Evolutionary conservation across 2,329 filamentous ascomycete species (phyloP).

Genomic region (Ophiostoma himal-ulmi): DNA sequence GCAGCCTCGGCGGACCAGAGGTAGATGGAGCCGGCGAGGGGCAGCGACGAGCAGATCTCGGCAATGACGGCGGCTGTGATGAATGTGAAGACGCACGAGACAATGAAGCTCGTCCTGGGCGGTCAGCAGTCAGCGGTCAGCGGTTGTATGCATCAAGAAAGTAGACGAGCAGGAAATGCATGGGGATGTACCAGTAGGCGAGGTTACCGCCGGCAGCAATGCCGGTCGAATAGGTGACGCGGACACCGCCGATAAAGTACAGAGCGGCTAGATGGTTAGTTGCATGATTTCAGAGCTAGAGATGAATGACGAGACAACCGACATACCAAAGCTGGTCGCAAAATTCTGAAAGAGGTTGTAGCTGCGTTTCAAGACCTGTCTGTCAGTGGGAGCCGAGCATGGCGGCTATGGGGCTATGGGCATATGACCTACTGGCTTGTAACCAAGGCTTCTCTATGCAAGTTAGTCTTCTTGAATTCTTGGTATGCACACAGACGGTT

Average conservation of each 20-base stretch:
- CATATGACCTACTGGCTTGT: constrained; percentile 3
- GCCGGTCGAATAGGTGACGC: constrained; percentile 23
- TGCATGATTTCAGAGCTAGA: neutral
- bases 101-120: constrained; percentile 15
- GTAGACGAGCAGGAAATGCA: neutral
- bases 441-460: constrained; percentile 2
- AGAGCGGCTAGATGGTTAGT: constrained; percentile 16
- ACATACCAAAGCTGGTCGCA: constrained; percentile 19
- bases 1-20: constrained; percentile 57
- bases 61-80: constrained; percentile 22
- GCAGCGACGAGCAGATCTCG: constrained; percentile 25
- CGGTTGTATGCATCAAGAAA: too few species aligned
- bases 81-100: constrained; percentile 21
- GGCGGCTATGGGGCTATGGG: neutral
- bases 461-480: neutral
- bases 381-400: neutral
- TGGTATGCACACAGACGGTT: too few species aligned
- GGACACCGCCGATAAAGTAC: constrained; percentile 24
- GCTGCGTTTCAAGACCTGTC: constrained; percentile 20
- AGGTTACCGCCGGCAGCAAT: constrained; percentile 23
- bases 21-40: constrained; percentile 37
- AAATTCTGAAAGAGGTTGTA: constrained; percentile 23
- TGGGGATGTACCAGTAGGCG: constrained; percentile 21
- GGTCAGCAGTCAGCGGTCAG: neutral
- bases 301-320: neutral